phyloP scores from a whole-genome alignment of 2,329 filamentous ascomycete genomes.

The Akanthomyces uredinophilus region DNA sequence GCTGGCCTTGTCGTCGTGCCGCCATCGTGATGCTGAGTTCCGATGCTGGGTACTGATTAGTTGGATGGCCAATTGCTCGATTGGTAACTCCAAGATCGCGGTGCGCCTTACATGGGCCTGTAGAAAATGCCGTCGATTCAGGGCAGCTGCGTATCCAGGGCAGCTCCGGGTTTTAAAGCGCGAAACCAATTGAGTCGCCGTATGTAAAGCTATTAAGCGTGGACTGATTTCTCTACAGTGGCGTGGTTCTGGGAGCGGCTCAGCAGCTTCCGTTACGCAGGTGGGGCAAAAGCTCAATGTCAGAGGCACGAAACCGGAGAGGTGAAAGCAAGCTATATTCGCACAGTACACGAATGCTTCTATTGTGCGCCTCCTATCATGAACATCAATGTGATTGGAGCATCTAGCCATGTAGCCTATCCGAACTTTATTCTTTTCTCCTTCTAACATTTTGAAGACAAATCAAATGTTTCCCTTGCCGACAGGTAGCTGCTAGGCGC shows the following conservation, averaged over 20 bases:
- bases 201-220: neutral
- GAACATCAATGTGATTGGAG: too few species aligned
- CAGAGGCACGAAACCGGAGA: neutral
- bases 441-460: too few species aligned
- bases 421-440: too few species aligned
- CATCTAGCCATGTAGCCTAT: too few species aligned
- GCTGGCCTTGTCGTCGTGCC: conserved; percentile 26
- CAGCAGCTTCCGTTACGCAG: conserved; percentile 7
- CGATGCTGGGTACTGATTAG: neutral
- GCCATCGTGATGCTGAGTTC: conserved; percentile 23
- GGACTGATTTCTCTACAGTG: conserved; percentile 13
- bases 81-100: neutral
- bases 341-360: neutral
- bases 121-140: neutral
- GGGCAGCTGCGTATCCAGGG: neutral
- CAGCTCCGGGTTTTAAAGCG: neutral
- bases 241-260: conserved; percentile 9
- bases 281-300: neutral
- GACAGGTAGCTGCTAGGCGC: neutral
- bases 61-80: neutral
- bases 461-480: neutral
- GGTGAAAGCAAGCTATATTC: neutral
- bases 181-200: neutral
- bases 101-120: neutral
- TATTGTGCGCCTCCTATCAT: neutral